A percentile compares a stretch with the other conserved stretches of the same genome.
phyloP scores from a whole-genome alignment of 2,329 filamentous ascomycete species.

The Cladosporium cucumerinum region DNA sequence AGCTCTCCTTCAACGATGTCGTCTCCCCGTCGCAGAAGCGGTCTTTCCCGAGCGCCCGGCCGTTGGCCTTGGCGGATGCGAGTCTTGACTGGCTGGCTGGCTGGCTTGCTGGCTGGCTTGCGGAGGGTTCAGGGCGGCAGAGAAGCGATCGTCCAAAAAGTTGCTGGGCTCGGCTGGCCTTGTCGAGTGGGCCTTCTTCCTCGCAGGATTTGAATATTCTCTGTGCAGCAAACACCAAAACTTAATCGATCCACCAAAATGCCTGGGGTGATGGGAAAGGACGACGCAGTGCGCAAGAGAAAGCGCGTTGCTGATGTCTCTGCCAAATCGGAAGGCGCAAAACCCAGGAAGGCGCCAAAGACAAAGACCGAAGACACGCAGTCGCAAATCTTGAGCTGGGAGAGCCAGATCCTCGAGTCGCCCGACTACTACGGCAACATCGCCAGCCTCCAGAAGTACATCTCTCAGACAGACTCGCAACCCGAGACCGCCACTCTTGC shows the following conservation, averaged over 20 bases:
- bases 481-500: slow-evolving; percentile 53
- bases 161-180: no score
- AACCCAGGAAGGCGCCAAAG: slow-evolving; percentile 38
- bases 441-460: slow-evolving; percentile 59
- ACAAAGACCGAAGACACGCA: slow-evolving; percentile 50
- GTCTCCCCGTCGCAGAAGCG: neutral
- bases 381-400: slow-evolving; percentile 68
- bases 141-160: neutral
- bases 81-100: neutral
- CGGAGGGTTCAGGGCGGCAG: neutral
- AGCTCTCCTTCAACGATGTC: neutral
- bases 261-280: slow-evolving; percentile 32
- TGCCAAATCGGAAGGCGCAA: slow-evolving; percentile 28
- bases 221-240: neutral
- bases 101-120: neutral
- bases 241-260: slow-evolving; percentile 30
- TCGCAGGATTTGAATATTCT: neutral
- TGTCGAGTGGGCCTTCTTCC: no score
- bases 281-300: slow-evolving; percentile 40
- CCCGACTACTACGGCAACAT: slow-evolving; percentile 93
- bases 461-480: slow-evolving; percentile 53
- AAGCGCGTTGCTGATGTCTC: slow-evolving; percentile 36
- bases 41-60: neutral
- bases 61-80: neutral
- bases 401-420: slow-evolving; percentile 78